Base-by-base conservation (phyloP, 208 protist species). In the Crithidia acanthocephali region DNA sequence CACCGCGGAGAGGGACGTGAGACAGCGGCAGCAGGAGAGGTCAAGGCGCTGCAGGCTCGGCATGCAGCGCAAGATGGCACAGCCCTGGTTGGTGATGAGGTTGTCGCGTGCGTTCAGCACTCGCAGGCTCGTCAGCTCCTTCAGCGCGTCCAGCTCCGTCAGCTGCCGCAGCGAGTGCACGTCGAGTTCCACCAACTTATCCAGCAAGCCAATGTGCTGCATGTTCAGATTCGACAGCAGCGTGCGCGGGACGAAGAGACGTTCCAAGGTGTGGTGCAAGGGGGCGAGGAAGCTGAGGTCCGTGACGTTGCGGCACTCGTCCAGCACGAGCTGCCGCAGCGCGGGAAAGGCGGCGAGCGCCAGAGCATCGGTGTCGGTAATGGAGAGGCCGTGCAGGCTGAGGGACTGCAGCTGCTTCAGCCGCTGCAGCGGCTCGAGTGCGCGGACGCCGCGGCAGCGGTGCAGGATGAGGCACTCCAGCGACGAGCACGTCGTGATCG, bases 391-490 rank as follows among this genome's bases (percentile, higher is more conserved):
- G 23, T 83, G 67, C 8, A 93, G 40, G 61, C 51, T 86, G 2
- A 95, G 56, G 15, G 79, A 82, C 42, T 68, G 66, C 40, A 95
- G 73, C 1, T 55, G 45, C 13, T 61, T 59, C 25, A 95, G 76
- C 13, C 59, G 57, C 27, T 82, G 40, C 10, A 95, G 78, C 40
- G 81, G 71, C 18, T 85, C 73, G 2, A 95, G 76, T 32, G 85
- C 88, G 13, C 59, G 76, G 32, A 93, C 63, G 23, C 84, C 83
- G 35, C 80, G 74, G 61, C 76, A 84, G 47, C 81, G 84, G 68
- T 92, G 79, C 45, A 95, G 58, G 2, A 95, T 68, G 47, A 93
- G 52, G 58, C 82, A 89, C 74, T 91, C 80, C 9, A 95, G 52
- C 35, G 63, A 74, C 0, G 78, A 35, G 53, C 80, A 89, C 45